Conservation (phyloP, 164 flowering plant genomes). For the Vitis rotundifolia region DNA sequence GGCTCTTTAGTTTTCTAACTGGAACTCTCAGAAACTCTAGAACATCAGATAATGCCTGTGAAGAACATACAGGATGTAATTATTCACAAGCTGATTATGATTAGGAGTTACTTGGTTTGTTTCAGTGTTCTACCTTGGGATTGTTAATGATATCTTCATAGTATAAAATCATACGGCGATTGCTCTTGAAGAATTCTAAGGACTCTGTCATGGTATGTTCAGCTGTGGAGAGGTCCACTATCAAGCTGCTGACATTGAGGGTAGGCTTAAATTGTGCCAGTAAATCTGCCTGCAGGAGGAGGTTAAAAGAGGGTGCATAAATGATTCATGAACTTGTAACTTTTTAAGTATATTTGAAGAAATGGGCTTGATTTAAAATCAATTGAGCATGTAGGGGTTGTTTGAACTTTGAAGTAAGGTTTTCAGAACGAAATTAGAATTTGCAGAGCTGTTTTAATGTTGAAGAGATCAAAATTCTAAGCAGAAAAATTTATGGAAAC, state of each 20-base stretch:
- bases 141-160: not conserved
- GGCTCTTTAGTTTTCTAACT: not conserved
- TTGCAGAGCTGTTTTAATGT: no score
- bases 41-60: not conserved
- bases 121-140: not conserved
- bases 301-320: not conserved
- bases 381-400: no score
- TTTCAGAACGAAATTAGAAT: no score
- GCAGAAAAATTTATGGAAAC: no score
- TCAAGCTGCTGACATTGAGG: not conserved
- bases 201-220: not conserved
- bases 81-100: not conserved
- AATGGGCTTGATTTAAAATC: no score
- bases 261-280: slow-evolving; percentile 1
- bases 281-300: not conserved
- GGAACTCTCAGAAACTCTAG: slow-evolving; percentile 3
- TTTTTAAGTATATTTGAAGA: no score
- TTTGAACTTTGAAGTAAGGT: no score
- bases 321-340: not conserved
- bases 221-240: not conserved
- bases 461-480: no score
- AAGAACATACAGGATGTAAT: not conserved
- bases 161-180: not conserved
- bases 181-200: not conserved
- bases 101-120: no score